Percentiles rank a stretch among this genome's conserved stretches.
phyloP scores from a whole-genome alignment of 441 rosid species.

The Viola pubescens region DNA sequence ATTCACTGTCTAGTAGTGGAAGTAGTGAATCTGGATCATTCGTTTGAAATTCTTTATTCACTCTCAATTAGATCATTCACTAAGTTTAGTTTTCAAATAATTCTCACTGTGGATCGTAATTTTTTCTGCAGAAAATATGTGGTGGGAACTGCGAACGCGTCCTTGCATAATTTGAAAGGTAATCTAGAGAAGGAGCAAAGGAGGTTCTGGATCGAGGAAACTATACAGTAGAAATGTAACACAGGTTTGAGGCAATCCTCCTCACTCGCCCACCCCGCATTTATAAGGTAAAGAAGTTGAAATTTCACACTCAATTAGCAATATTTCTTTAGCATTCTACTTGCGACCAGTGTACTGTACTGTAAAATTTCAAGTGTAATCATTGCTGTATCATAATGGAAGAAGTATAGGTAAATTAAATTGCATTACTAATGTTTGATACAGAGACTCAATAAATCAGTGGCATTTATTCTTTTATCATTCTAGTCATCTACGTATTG shows the following conservation, averaged over 20 bases:
- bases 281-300: background rate
- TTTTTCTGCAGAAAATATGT: conserved; percentile 17
- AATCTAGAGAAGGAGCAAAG: background rate
- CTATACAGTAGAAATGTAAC: background rate
- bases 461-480: too few species aligned
- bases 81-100: too few species aligned
- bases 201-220: background rate
- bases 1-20: too few species aligned
- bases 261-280: background rate
- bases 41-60: too few species aligned
- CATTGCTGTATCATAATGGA: background rate
- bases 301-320: background rate
- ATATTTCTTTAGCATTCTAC: background rate
- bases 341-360: conserved; percentile 1
- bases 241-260: conserved; percentile 1
- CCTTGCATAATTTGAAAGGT: conserved; percentile 3
- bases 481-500: too few species aligned
- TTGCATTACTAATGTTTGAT: too few species aligned
- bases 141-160: background rate
- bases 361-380: background rate
- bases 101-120: too few species aligned
- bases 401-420: too few species aligned
- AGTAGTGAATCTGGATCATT: too few species aligned
- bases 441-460: too few species aligned
- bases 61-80: too few species aligned